Evolutionary conservation across 2,329 filamentous ascomycete genomes (phyloP).

Genomic region (Leptodontidium sp.): DNA sequence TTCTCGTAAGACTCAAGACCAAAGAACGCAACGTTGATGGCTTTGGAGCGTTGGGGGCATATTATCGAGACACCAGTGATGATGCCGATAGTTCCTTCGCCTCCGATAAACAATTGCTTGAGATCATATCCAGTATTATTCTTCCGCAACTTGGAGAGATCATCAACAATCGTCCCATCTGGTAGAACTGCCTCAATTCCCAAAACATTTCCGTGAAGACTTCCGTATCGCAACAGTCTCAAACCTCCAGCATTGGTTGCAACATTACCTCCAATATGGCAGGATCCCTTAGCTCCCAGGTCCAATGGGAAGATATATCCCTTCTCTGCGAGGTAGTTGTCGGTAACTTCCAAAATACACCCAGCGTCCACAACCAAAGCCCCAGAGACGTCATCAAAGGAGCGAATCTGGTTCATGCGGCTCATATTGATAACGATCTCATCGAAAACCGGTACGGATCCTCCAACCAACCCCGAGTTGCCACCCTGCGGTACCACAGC

Average conservation of each 20-base stretch:
- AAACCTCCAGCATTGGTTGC: constrained; percentile 95
- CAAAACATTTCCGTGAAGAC: constrained; percentile 90
- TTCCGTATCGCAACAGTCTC: constrained; percentile 89
- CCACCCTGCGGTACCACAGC: constrained; percentile 97
- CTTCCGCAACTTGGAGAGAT: constrained; percentile 88
- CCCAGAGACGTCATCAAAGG: constrained; percentile 92
- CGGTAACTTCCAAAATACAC: constrained; percentile 87
- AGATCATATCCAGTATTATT: constrained; percentile 99
- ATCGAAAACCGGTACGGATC: constrained; percentile 96
- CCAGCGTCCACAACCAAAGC: constrained; percentile 91
- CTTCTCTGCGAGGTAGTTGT: constrained; percentile 83
- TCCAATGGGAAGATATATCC: constrained; percentile 94
- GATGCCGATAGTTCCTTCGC: constrained; percentile 93
- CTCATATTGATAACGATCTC: constrained; percentile 94
- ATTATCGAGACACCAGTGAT: constrained; percentile 90
- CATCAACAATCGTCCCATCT: constrained; percentile 90
- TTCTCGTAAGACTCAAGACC: constrained; percentile 91
- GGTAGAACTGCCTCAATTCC: constrained; percentile 93
- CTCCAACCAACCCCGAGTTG: constrained; percentile 95
- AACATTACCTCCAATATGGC: constrained; percentile 95
- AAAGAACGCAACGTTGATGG: constrained; percentile 95
- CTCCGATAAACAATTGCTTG: constrained; percentile 96
- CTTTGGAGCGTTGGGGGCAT: constrained; percentile 85
- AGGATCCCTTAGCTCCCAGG: constrained; percentile 96
- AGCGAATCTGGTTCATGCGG: constrained; percentile 90